phyloP scores from a whole-genome alignment of 805 yeast genomes.

The Hanseniaspora pseudoguilliermondii region DNA sequence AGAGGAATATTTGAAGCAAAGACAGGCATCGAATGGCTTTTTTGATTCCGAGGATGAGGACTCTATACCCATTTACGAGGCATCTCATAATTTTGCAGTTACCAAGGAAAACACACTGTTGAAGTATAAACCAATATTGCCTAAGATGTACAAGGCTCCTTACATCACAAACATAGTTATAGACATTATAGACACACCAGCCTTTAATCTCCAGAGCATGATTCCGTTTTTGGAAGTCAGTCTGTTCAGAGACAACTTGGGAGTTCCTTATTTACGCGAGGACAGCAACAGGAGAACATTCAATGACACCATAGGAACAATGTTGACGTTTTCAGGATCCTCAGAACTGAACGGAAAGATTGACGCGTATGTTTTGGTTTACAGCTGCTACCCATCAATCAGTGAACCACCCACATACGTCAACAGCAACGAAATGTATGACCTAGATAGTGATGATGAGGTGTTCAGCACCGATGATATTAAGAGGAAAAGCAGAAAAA shows the following conservation, averaged over 20 bases:
- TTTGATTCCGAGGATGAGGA: constrained; percentile 15
- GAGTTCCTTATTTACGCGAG: constrained; percentile 21
- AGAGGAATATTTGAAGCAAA: not conserved
- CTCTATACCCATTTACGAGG: constrained; percentile 16
- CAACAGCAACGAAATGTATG: constrained; percentile 13
- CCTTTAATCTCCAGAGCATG: constrained; percentile 49
- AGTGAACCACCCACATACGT: constrained; percentile 46
- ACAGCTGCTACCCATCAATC: constrained; percentile 51
- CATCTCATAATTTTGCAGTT: constrained; percentile 7
- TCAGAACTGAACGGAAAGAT: constrained; percentile 62
- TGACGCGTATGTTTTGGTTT: constrained; percentile 62
- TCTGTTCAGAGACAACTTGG: constrained; percentile 46
- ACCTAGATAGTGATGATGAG: constrained; percentile 10
- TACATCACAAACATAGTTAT: constrained; percentile 45
- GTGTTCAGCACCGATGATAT: not conserved
- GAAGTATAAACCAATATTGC: constrained; percentile 8
- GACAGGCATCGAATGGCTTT: not conserved
- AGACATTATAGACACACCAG: constrained; percentile 66
- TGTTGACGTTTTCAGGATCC: constrained; percentile 67
- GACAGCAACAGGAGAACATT: constrained; percentile 1
- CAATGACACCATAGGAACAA: constrained; percentile 32
- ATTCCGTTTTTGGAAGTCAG: constrained; percentile 71
- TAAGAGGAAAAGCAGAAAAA: constrained; percentile 15
- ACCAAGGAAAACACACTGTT: not conserved
- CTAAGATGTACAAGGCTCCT: constrained; percentile 34